These are phyloP conservation scores for Abrus precatorius DNA, from an alignment of 306 rosid species.

Conservation along the genomic window DNA sequence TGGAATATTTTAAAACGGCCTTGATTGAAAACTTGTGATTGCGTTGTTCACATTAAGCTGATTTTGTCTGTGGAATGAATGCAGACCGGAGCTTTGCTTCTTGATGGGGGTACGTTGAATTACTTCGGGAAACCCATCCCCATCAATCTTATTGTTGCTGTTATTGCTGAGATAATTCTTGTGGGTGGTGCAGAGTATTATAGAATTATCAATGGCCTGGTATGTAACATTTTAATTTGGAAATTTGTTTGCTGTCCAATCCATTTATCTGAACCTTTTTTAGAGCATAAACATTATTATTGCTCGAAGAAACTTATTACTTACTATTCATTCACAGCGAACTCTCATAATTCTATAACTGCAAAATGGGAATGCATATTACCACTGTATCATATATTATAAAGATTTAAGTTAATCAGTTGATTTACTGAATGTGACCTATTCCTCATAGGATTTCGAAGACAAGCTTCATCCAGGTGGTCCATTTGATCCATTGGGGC, in stretches of 20 bases:
- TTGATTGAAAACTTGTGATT: not conserved
- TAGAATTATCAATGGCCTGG: conserved; percentile 83
- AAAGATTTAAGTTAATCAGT: not conserved
- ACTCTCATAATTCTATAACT: not conserved
- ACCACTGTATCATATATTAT: conserved; percentile 7
- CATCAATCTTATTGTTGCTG: conserved; percentile 75
- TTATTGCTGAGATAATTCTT: conserved; percentile 75
- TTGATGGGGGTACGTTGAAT: conserved; percentile 86
- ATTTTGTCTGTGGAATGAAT: conserved; percentile 29
- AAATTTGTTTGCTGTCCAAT: not conserved
- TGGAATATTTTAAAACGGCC: conserved; percentile 20
- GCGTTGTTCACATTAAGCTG: not conserved
- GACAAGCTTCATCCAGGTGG: conserved; percentile 96
- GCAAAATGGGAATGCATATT: not conserved
- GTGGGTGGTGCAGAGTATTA: conserved; percentile 89
- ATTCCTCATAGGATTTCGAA: conserved; percentile 60
- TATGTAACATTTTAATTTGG: conserved; percentile 43
- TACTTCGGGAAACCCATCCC: conserved; percentile 90
- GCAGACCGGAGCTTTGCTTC: conserved; percentile 91
- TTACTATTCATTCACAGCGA: not conserved
- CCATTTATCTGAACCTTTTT: not conserved
- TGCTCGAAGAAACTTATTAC: not conserved
- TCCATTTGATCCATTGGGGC: conserved; percentile 85
- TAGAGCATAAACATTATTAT: not conserved
- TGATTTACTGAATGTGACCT: not conserved